A percentile compares a stretch with the other conserved stretches of the same genome.
These are phyloP conservation scores for Globisporangium emineosum DNA, from an alignment of 352 stramenopile genomes.

Conservation along the genomic window DNA sequence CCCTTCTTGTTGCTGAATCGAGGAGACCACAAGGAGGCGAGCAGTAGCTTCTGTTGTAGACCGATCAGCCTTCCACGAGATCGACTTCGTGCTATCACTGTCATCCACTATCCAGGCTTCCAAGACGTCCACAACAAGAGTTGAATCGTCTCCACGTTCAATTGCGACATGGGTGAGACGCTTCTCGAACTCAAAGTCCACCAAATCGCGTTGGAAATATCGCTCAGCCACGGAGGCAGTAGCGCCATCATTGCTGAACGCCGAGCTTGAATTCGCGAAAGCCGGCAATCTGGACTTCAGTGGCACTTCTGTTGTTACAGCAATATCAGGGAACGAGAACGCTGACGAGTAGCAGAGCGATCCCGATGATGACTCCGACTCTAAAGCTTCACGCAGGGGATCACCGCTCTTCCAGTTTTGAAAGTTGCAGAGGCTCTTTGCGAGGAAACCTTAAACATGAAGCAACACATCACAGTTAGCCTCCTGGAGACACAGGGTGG, in stretches of 20 bases:
- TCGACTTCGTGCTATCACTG: not conserved
- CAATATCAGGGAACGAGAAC: constrained; percentile 21
- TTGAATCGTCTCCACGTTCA: not conserved
- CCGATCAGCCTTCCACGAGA: not conserved
- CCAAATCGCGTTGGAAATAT: constrained; percentile 1
- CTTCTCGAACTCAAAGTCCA: not conserved
- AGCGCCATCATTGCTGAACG: not conserved
- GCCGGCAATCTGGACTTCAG: not conserved
- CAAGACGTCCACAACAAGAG: constrained; percentile 5
- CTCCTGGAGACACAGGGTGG: not conserved
- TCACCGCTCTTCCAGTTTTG: constrained; percentile 21
- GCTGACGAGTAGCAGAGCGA: constrained; percentile 36
- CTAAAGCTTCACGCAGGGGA: constrained; percentile 5
- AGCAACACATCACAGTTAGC: not conserved
- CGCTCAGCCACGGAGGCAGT: not conserved
- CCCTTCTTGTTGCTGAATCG: not conserved
- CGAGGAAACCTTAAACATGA: constrained; percentile 31
- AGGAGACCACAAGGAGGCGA: constrained; percentile 1
- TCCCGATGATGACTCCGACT: not conserved
- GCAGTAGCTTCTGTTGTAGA: not conserved
- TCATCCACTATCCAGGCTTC: constrained; percentile 10
- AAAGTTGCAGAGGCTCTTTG: constrained; percentile 36
- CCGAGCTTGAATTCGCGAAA: not conserved
- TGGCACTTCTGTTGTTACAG: not conserved
- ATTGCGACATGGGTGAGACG: constrained; percentile 14